Conservation (phyloP, 2,329 filamentous ascomycete genomes). For the Alternaria alternata region DNA sequence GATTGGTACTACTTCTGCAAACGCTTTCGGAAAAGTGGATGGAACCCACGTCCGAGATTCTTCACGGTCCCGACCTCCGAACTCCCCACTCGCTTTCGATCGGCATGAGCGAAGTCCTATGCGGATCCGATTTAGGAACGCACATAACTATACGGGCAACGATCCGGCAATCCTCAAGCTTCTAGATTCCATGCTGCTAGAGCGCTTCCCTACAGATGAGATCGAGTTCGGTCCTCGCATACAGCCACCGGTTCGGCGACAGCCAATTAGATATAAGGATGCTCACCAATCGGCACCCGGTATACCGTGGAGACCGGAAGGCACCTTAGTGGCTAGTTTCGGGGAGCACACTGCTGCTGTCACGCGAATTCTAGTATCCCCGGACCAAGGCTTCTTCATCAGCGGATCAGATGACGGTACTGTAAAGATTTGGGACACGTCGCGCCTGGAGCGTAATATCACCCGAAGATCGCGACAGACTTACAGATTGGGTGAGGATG, state of each 20-base stretch:
- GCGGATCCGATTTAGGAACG: constrained; percentile 63
- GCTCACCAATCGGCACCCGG: constrained; percentile 58
- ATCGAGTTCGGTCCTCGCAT: constrained; percentile 81
- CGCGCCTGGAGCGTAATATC: constrained; percentile 88
- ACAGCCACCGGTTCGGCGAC: constrained; percentile 67
- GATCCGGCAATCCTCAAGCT: constrained; percentile 68
- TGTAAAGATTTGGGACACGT: constrained; percentile 93
- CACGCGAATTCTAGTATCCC: constrained; percentile 81
- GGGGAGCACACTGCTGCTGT: constrained; percentile 85
- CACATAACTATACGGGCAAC: constrained; percentile 86
- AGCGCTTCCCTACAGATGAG: constrained; percentile 67
- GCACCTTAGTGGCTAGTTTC: constrained; percentile 85
- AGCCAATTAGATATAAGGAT: constrained; percentile 63
- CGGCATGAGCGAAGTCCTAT: constrained; percentile 43
- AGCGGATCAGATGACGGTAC: constrained; percentile 91
- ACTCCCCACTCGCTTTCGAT: constrained; percentile 42
- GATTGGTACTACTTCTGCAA: constrained; percentile 69
- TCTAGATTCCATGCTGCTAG: constrained; percentile 84
- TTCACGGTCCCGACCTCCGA: constrained; percentile 39
- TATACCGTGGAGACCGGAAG: constrained; percentile 82
- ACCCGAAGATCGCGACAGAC: constrained; percentile 87
- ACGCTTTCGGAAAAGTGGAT: constrained; percentile 71
- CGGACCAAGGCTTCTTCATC: constrained; percentile 93
- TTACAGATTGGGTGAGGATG: constrained; percentile 75
- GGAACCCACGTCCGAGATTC: constrained; percentile 51